phyloP scores from a whole-genome alignment of 225 moss, liverwort and hornwort species.

The Straminergon stramineum region DNA sequence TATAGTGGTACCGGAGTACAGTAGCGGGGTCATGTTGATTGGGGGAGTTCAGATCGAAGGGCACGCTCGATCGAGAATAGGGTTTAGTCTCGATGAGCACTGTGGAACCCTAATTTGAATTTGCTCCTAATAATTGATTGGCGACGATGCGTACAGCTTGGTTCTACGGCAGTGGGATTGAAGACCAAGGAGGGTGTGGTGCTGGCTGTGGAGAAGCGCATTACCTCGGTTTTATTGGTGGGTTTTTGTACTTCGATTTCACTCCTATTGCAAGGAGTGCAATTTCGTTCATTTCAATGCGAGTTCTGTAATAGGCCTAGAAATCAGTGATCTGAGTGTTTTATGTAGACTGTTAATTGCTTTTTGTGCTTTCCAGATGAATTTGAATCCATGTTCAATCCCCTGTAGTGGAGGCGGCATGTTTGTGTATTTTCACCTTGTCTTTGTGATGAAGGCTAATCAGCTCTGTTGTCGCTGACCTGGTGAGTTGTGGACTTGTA shows the following conservation, averaged over 20 bases:
- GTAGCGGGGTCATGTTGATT: not conserved
- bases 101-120: not conserved
- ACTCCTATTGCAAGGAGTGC: not conserved
- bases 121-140: not conserved
- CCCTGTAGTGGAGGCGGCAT: not conserved
- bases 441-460: not conserved
- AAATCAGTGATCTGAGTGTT: not conserved
- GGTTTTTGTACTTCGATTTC: not conserved
- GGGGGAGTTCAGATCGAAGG: not conserved
- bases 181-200: constrained; percentile 39
- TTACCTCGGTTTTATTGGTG: constrained; percentile 39
- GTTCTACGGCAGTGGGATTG: constrained; percentile 46
- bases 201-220: constrained; percentile 39
- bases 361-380: not conserved
- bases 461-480: not conserved
- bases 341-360: not conserved
- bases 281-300: not conserved
- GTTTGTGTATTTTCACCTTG: not conserved
- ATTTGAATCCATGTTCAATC: not conserved
- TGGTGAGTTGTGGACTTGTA: not conserved
- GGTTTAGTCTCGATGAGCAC: not conserved
- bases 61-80: not conserved
- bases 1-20: not conserved
- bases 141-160: constrained; percentile 22
- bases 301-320: not conserved